Percentiles rank a stretch among this genome's conserved stretches.
Conservation (phyloP, 2,329 filamentous ascomycete species). For the Dichotomopilus funicola region DNA sequence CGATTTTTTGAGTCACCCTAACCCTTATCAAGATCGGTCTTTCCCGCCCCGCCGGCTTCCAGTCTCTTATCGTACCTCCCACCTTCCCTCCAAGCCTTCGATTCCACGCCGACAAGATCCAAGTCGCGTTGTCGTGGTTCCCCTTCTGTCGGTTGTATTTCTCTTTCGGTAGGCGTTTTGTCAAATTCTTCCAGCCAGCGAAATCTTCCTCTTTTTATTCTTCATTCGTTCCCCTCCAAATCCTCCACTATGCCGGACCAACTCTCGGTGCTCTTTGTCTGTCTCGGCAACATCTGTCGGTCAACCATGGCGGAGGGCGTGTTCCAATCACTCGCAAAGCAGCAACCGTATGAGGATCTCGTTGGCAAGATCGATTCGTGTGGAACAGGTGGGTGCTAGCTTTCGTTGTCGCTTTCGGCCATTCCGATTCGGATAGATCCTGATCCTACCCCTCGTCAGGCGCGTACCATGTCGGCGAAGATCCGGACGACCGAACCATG, state of each 20-base stretch:
- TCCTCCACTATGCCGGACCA: slow-evolving; percentile 24
- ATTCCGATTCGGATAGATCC: background rate
- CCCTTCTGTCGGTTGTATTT: background rate
- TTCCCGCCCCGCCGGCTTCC: background rate
- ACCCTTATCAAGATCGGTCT: background rate
- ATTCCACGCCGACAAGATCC: background rate
- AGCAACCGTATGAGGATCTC: slow-evolving; percentile 50
- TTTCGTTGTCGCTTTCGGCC: background rate
- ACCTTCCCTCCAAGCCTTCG: too few species aligned
- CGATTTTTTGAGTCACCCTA: background rate
- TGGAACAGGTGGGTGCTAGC: slow-evolving; percentile 56
- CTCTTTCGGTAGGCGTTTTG: background rate
- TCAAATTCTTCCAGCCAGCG: background rate
- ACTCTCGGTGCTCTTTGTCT: slow-evolving; percentile 84
- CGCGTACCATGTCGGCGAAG: slow-evolving; percentile 73
- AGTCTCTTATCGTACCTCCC: too few species aligned
- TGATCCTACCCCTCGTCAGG: slow-evolving; percentile 36
- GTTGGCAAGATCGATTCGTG: slow-evolving; percentile 76
- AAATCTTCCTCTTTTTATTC: background rate
- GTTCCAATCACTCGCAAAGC: slow-evolving; percentile 65
- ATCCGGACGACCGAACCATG: slow-evolving; percentile 79
- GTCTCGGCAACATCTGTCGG: slow-evolving; percentile 89
- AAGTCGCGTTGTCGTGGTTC: background rate
- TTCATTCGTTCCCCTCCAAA: background rate
- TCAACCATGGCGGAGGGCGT: slow-evolving; percentile 96